Conservation (phyloP, 352 stramenopile species). For the Phytophthora rubi region DNA sequence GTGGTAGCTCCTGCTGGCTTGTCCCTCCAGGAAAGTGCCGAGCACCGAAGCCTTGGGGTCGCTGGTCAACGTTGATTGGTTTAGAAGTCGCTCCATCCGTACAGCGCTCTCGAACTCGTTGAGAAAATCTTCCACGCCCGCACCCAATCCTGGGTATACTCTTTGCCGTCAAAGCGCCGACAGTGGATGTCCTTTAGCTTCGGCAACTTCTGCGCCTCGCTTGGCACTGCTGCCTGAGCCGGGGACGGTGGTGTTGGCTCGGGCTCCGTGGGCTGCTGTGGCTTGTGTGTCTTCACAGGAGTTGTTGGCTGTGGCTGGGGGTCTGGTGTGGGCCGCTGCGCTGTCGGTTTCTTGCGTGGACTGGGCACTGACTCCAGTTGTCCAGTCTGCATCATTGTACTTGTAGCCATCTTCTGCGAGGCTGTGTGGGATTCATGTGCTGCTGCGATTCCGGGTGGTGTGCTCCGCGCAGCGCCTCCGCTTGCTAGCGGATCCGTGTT, state of each 20-base stretch:
- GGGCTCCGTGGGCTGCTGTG: not conserved
- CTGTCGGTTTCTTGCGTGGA: too few relatives aligned
- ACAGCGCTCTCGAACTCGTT: constrained; percentile 8
- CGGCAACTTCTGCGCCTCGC: not conserved
- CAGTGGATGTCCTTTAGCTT: constrained; percentile 23
- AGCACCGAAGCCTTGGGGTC: constrained; percentile 13
- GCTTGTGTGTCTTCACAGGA: too few relatives aligned
- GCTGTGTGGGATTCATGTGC: too few relatives aligned
- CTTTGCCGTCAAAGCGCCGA: constrained; percentile 9
- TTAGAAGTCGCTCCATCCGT: constrained; percentile 7
- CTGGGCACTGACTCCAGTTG: too few relatives aligned
- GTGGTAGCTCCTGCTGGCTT: constrained; percentile 5
- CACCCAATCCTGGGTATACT: constrained; percentile 1
- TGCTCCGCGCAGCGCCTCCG: not conserved
- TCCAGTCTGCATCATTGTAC: too few relatives aligned
- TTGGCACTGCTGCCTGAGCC: not conserved
- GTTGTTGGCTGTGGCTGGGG: not conserved
- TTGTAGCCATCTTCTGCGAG: too few relatives aligned
- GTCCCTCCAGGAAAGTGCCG: constrained; percentile 7
- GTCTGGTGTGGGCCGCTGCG: not conserved
- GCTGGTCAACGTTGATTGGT: constrained; percentile 7
- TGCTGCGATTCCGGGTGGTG: too few relatives aligned
- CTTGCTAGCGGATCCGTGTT: not conserved
- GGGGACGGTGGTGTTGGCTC: not conserved
- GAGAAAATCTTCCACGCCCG: constrained; percentile 6